Conservation (phyloP, 2,329 filamentous ascomycete species). For the Epichloe baconii region DNA sequence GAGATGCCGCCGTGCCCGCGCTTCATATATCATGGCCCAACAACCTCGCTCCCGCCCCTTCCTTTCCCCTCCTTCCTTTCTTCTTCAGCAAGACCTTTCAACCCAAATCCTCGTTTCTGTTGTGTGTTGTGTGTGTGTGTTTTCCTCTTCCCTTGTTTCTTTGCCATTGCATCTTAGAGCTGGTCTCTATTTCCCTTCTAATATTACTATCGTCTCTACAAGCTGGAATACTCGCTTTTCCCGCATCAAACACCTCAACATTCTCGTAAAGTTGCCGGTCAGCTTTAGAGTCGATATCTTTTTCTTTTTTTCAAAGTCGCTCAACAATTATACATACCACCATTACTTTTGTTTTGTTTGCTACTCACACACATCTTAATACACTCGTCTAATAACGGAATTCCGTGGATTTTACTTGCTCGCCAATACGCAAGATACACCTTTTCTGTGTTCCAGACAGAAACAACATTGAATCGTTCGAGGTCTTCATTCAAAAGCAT, state of each 20-base stretch:
- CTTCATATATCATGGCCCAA: constrained; percentile 2
- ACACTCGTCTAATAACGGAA: constrained; percentile 32
- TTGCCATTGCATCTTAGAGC: constrained; percentile 31
- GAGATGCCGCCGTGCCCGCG: background rate
- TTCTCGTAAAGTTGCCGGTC: constrained; percentile 25
- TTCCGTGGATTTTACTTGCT: constrained; percentile 43
- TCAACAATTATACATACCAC: constrained; percentile 8
- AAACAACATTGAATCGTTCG: constrained; percentile 11
- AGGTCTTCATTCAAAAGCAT: constrained; percentile 13
- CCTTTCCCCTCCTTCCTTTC: constrained; percentile 27
- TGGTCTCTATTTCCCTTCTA: constrained; percentile 37
- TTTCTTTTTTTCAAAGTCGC: constrained; percentile 4
- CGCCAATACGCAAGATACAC: constrained; percentile 22
- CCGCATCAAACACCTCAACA: constrained; percentile 1
- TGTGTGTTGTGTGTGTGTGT: constrained; percentile 21
- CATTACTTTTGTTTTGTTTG: constrained; percentile 7
- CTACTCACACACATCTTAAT: constrained; percentile 14
- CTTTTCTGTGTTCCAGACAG: constrained; percentile 1
- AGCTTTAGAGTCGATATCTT: constrained; percentile 22
- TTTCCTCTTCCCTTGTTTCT: constrained; percentile 24
- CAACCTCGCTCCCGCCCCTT: constrained; percentile 12
- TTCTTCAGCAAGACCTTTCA: constrained; percentile 54
- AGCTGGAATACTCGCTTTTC: constrained; percentile 4
- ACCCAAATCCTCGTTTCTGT: constrained; percentile 40
- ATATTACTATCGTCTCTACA: constrained; percentile 15